Evolutionary conservation across 2,329 filamentous ascomycete genomes (phyloP).

Genomic region (Xylaria sp.): DNA sequence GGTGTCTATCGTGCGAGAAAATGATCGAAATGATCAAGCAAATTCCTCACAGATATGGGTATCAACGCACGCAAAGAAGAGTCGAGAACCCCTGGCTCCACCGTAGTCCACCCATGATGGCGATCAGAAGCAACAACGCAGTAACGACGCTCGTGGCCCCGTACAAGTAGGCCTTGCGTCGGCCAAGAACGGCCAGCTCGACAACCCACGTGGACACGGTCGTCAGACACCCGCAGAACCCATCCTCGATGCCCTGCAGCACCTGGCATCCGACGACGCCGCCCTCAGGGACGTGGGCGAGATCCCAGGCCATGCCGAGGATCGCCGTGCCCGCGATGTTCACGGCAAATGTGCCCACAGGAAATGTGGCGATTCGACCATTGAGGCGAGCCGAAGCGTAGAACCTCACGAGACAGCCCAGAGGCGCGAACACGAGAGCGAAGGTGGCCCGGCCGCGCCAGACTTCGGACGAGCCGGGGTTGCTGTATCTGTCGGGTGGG

Average conservation of each 20-base stretch:
- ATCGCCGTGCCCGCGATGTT: constrained; percentile 83
- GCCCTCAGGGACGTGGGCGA: constrained; percentile 72
- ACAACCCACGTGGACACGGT: constrained; percentile 75
- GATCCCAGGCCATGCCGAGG: constrained; percentile 79
- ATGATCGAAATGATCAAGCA: too few species aligned
- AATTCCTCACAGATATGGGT: not conserved
- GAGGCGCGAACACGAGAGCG: constrained; percentile 82
- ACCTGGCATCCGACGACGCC: constrained; percentile 73
- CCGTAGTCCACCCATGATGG: constrained; percentile 78
- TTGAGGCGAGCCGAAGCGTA: constrained; percentile 80
- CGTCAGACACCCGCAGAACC: constrained; percentile 74
- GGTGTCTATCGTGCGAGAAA: not conserved
- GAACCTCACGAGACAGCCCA: constrained; percentile 81
- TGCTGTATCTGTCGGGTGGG: constrained; percentile 67
- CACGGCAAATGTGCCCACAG: constrained; percentile 84
- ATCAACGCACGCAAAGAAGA: constrained; percentile 53
- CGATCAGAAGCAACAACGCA: constrained; percentile 69
- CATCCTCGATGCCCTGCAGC: constrained; percentile 73
- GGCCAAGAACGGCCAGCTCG: constrained; percentile 65
- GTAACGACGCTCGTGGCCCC: constrained; percentile 68
- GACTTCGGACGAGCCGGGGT: constrained; percentile 57
- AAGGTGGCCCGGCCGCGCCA: constrained; percentile 85
- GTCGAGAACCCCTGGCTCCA: constrained; percentile 72
- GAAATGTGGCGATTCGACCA: constrained; percentile 72
- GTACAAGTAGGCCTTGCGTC: constrained; percentile 72